Evolutionary conservation across 2,329 filamentous ascomycete species (phyloP).

Genomic region (Colletotrichum lini): DNA sequence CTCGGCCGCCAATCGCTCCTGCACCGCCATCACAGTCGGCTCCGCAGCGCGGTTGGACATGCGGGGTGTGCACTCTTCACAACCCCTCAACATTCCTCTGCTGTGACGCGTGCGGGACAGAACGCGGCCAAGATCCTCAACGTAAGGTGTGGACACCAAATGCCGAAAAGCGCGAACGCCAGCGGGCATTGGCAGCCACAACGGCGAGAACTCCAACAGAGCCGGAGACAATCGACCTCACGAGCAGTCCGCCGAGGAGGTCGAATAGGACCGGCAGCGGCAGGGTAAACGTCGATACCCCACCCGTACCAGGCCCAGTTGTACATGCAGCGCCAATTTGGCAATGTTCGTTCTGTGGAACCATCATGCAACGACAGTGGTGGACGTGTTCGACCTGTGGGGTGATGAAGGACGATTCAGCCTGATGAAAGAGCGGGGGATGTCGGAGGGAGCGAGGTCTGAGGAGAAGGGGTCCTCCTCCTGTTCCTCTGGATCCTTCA

Average conservation of each 20-base stretch:
- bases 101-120: slow-evolving; percentile 69
- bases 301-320: slow-evolving; percentile 40
- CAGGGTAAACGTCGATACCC: slow-evolving; percentile 26
- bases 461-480: slow-evolving; percentile 23
- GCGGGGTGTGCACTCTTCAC: slow-evolving; percentile 69
- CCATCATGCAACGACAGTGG: slow-evolving; percentile 67
- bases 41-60: slow-evolving; percentile 62
- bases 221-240: slow-evolving; percentile 51
- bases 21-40: slow-evolving; percentile 9
- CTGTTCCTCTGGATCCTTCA: slow-evolving; percentile 16
- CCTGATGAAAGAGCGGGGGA: slow-evolving; percentile 44
- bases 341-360: slow-evolving; percentile 68
- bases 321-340: slow-evolving; percentile 55
- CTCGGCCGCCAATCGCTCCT: slow-evolving; percentile 23
- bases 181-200: slow-evolving; percentile 42
- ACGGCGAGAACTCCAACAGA: not conserved
- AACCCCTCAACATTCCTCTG: slow-evolving; percentile 66
- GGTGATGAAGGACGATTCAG: slow-evolving; percentile 66
- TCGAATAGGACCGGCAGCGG: slow-evolving; percentile 14
- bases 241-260: slow-evolving; percentile 50
- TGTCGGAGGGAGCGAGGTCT: slow-evolving; percentile 19
- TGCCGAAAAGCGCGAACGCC: slow-evolving; percentile 44
- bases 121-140: slow-evolving; percentile 43
- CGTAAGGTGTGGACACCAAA: slow-evolving; percentile 44
- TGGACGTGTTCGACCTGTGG: slow-evolving; percentile 71